Conservation (phyloP, 192 early-diverging fungal genomes). For the Phlyctochytrium bullatum region DNA sequence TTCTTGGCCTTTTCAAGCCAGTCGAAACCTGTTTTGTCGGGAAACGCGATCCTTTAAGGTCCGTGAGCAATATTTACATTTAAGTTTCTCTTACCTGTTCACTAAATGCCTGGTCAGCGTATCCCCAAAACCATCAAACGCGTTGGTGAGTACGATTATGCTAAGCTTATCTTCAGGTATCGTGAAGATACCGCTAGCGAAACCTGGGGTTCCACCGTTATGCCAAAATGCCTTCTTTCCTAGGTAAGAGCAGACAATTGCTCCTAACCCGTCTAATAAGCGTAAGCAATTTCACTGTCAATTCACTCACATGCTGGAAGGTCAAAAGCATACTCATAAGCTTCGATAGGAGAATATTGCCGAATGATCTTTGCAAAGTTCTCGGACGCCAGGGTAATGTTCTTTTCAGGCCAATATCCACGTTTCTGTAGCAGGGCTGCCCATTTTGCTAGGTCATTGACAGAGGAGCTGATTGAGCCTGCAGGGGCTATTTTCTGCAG, state of each 20-base stretch:
- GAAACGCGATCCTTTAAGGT: no score
- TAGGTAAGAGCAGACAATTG: conserved; percentile 6
- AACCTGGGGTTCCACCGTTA: conserved; percentile 7
- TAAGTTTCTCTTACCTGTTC: no score
- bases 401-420: neutral
- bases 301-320: no score
- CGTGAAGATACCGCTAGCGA: conserved; percentile 1
- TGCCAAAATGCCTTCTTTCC: conserved; percentile 7
- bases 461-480: neutral
- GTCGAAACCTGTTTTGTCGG: no score
- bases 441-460: neutral
- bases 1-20: no score
- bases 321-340: no score
- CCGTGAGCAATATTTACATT: no score
- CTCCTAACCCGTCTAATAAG: conserved; percentile 6
- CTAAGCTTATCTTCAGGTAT: conserved; percentile 12
- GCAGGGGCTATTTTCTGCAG: neutral
- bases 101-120: no score
- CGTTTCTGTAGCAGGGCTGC: neutral
- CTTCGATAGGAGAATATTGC: no score
- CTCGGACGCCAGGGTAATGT: no score
- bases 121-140: no score
- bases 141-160: conserved; percentile 19
- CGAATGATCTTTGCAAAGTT: no score
- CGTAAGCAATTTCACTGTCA: neutral